Evolutionary conservation across 768 basidiomycete genomes (phyloP), one percentile per base, ranked within the genome.

Genomic region (Suillus sp.): DNA sequence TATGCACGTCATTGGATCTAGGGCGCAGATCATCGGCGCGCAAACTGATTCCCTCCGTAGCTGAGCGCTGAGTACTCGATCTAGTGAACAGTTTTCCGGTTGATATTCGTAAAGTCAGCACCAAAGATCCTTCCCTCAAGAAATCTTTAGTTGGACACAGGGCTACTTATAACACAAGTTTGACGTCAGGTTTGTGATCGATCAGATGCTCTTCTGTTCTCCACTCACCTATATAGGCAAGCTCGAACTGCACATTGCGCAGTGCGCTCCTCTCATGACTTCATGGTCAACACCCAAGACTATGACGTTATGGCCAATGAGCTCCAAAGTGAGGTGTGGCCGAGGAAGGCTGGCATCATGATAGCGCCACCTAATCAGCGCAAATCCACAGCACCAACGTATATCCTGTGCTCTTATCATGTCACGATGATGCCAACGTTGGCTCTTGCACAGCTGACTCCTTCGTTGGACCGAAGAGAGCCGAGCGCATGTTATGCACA

Each of bases 291-390:
- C 3, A 40, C 16, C 18, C 16, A n/a, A 35, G 35, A 35, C 42
- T n/a, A 43, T 43, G 42, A 3, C 9, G 20, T 43, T 4, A 43
- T 20, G 42, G 42, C 7, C 42, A 43, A 43, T 43, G 20, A n/a
- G 42, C 20, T 10, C 20, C 20, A n/a, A n/a, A n/a, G n/a, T n/a
- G 42, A 93, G 72, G 5, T 93, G 93, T 3, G 89, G 89, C 1
- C 93, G 92, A 30, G 92, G 88, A 57, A 87, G 72, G 69, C 90
- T 86, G 70, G 25, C 38, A 32, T 10, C n/a, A n/a, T n/a, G n/a
- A n/a, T n/a, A n/a, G n/a, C n/a, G n/a, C 54, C 37, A 18, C 35
- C n/a, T 11, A 13, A 42, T 11, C 13, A 40, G 20, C 22, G 5
- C 25, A 18, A 40, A 5, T 40, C 40, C 16, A 38, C 22, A 42